A percentile compares a stretch with the other conserved stretches of the same genome.
Evolutionary conservation across 352 stramenopile species (phyloP).

Genomic region (Phytopythium litorale): DNA sequence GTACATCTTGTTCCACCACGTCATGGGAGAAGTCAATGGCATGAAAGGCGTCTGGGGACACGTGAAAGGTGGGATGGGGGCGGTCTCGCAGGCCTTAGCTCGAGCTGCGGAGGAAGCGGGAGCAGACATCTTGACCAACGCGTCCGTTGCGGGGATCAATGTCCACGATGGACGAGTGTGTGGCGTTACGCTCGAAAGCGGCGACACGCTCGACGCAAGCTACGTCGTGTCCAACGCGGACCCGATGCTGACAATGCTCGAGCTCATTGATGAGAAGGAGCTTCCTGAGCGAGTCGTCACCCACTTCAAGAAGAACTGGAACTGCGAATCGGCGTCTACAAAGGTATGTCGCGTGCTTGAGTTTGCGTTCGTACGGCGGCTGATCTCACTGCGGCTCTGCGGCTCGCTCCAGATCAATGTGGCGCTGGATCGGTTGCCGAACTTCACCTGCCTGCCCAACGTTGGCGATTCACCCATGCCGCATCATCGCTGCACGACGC

Average conservation of each 20-base stretch:
- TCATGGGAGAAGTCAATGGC: conserved; percentile 90
- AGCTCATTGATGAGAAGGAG: conserved; percentile 59
- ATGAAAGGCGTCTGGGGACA: conserved; percentile 88
- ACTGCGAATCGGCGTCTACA: conserved; percentile 72
- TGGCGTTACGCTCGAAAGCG: conserved; percentile 64
- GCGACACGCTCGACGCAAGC: conserved; percentile 45
- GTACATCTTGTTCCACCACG: conserved; percentile 91
- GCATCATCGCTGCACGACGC: conserved; percentile 86
- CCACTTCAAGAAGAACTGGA: conserved; percentile 80
- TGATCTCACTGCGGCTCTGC: neutral
- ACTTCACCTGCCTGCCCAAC: conserved; percentile 82
- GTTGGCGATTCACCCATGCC: conserved; percentile 52
- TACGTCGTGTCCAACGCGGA: conserved; percentile 81
- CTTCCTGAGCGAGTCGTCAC: conserved; percentile 52
- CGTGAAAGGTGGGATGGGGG: conserved; percentile 88
- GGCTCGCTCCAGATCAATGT: conserved; percentile 78
- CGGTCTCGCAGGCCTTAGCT: conserved; percentile 64
- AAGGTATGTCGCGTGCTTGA: conserved; percentile 35
- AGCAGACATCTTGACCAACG: conserved; percentile 66
- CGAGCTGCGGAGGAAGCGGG: conserved; percentile 59
- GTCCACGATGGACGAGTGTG: conserved; percentile 33
- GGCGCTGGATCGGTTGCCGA: conserved; percentile 74
- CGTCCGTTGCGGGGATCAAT: conserved; percentile 62
- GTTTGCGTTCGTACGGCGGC: neutral
- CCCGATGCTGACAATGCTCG: conserved; percentile 78